A percentile compares a stretch with the other conserved stretches of the same genome.
Conservation (phyloP, 2,329 filamentous ascomycete species). For the Curvularia verruculosa region DNA sequence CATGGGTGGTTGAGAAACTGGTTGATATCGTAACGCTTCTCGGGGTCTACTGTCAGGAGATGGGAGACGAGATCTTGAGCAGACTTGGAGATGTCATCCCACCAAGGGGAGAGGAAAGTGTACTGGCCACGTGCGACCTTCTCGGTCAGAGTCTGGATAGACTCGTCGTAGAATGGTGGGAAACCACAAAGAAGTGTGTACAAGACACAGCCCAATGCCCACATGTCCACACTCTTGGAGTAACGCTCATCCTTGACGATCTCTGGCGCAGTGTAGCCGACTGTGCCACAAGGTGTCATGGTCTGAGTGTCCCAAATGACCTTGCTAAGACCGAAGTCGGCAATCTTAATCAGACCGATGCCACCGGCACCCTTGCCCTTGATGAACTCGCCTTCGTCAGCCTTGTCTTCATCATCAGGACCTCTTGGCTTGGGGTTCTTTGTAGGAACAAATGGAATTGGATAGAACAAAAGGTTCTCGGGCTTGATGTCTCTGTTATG, state of each 20-base stretch:
- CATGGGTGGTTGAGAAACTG: slow-evolving; percentile 96
- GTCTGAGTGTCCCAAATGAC: slow-evolving; percentile 98
- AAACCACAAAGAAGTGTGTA: slow-evolving; percentile 98
- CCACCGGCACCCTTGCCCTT: slow-evolving; percentile 82
- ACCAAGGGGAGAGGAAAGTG: slow-evolving; percentile 98
- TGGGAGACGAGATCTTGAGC: slow-evolving; percentile 95
- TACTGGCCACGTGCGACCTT: slow-evolving; percentile 97
- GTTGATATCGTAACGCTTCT: slow-evolving; percentile 90
- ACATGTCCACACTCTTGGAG: slow-evolving; percentile 99
- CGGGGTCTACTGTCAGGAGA: slow-evolving; percentile 90
- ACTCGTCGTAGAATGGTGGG: slow-evolving; percentile 98
- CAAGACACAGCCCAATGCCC: slow-evolving; percentile 94
- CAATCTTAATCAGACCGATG: slow-evolving; percentile 95
- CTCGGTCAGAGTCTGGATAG: slow-evolving; percentile 93
- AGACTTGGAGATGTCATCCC: slow-evolving; percentile 96
- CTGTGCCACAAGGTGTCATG: slow-evolving; percentile 98
- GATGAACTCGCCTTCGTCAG: slow-evolving; percentile 92
- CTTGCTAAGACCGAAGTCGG: slow-evolving; percentile 96
- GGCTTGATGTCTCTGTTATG: slow-evolving; percentile 89
- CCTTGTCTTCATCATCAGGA: slow-evolving; percentile 95
- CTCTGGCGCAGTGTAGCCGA: slow-evolving; percentile 96
- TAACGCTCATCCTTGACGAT: slow-evolving; percentile 99
- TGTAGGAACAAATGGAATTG: slow-evolving; percentile 79
- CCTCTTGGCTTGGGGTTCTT: slow-evolving; percentile 80
- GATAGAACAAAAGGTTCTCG: slow-evolving; percentile 93